Evolutionary conservation across 2,329 filamentous ascomycete species (phyloP).

Genomic region (Pseudogymnoascus sp.): DNA sequence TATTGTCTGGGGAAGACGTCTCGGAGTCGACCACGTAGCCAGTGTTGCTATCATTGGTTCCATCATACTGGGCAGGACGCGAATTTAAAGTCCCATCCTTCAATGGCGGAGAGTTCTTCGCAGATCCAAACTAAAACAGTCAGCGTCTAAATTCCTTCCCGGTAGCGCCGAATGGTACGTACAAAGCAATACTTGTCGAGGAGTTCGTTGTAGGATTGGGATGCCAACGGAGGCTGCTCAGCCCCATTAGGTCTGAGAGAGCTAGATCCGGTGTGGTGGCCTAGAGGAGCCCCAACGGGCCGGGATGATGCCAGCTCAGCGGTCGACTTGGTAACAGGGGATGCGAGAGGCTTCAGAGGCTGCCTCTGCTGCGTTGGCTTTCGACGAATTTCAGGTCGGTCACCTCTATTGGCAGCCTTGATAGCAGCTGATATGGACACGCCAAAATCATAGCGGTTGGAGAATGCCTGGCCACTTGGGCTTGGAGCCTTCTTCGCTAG

Average conservation of each 20-base stretch:
- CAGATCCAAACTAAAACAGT: slow-evolving; percentile 52
- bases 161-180: slow-evolving; percentile 53
- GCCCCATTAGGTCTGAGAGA: slow-evolving; percentile 30
- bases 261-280: neutral
- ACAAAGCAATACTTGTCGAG: slow-evolving; percentile 99
- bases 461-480: slow-evolving; percentile 68
- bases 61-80: slow-evolving; percentile 37
- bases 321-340: slow-evolving; percentile 10
- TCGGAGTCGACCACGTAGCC: slow-evolving; percentile 26
- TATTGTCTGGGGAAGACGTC: slow-evolving; percentile 19
- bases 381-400: slow-evolving; percentile 48
- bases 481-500: slow-evolving; percentile 37
- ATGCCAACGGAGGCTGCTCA: slow-evolving; percentile 66
- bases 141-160: slow-evolving; percentile 35
- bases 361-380: slow-evolving; percentile 26
- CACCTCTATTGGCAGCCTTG: slow-evolving; percentile 61
- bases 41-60: slow-evolving; percentile 29
- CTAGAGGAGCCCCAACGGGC: neutral
- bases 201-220: slow-evolving; percentile 89
- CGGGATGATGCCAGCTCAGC: neutral
- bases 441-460: slow-evolving; percentile 91
- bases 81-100: slow-evolving; percentile 40
- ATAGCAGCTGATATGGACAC: slow-evolving; percentile 83
- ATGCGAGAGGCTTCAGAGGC: slow-evolving; percentile 15
- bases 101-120: slow-evolving; percentile 45